Percentiles rank a stretch among this genome's conserved stretches.
phyloP scores from a whole-genome alignment of 2,329 filamentous ascomycete genomes.

The Fusarium sp. region DNA sequence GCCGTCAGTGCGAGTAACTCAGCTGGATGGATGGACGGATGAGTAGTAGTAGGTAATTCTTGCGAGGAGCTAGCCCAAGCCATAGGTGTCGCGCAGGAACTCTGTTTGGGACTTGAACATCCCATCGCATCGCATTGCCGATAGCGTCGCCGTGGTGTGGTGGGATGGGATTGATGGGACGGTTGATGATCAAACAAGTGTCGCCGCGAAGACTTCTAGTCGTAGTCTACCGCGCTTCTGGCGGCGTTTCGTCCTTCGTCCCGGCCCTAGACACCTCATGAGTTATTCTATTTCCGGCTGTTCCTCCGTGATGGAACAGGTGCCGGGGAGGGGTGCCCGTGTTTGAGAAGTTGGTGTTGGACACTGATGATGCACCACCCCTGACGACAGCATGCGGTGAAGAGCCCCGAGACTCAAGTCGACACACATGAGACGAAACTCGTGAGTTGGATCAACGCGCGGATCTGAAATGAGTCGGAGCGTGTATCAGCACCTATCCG shows the following conservation, averaged over 20 bases:
- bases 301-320: conserved; percentile 17
- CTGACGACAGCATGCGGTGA: conserved; percentile 13
- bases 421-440: conserved; percentile 42
- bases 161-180: conserved; percentile 2
- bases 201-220: conserved; percentile 26
- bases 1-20: conserved; percentile 15
- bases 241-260: conserved; percentile 35
- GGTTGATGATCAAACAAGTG: conserved; percentile 21
- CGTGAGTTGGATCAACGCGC: conserved; percentile 32
- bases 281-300: conserved; percentile 35
- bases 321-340: conserved; percentile 13
- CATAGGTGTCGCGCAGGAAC: neutral
- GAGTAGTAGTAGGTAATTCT: conserved; percentile 1
- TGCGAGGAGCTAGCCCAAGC: neutral
- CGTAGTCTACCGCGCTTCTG: conserved; percentile 34
- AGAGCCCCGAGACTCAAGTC: conserved; percentile 24
- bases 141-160: conserved; percentile 21
- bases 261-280: conserved; percentile 21
- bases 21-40: neutral
- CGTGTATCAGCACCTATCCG: conserved; percentile 36
- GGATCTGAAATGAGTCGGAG: conserved; percentile 41
- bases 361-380: conserved; percentile 15
- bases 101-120: conserved; percentile 4
- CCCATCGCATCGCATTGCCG: conserved; percentile 7
- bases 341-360: conserved; percentile 37